Conservation (phyloP, 345 rosid genomes). For the Balakata baccata region DNA sequence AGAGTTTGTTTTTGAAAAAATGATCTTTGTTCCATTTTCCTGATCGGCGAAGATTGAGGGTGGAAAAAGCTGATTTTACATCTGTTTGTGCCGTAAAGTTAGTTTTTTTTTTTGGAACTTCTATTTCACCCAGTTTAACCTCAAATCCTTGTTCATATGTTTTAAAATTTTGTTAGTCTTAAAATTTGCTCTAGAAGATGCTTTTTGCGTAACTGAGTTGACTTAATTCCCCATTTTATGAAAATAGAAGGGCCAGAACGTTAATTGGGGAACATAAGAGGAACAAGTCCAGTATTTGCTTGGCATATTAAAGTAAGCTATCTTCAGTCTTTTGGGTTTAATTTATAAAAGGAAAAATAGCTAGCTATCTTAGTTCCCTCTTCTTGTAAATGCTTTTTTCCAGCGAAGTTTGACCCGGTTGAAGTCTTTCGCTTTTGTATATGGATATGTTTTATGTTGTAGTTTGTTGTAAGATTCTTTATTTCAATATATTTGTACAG, state of each 20-base stretch:
- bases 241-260: neutral
- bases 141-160: neutral
- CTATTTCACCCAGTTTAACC: neutral
- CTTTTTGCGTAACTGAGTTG: neutral
- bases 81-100: slow-evolving; percentile 7
- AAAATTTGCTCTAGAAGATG: neutral
- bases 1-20: slow-evolving; percentile 9
- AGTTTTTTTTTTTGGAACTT: neutral
- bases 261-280: neutral
- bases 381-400: neutral
- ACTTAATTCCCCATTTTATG: neutral
- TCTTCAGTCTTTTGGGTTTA: neutral
- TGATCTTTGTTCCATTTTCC: slow-evolving; percentile 18
- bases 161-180: neutral
- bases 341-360: neutral
- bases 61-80: slow-evolving; percentile 14
- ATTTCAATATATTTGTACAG: slow-evolving; percentile 13
- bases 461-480: slow-evolving; percentile 20
- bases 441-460: slow-evolving; percentile 9
- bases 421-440: slow-evolving; percentile 4
- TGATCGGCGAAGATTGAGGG: slow-evolving; percentile 6
- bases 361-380: neutral
- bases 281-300: neutral
- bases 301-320: neutral
- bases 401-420: neutral